These are phyloP conservation scores for Maudiozyma serrabonitensis DNA, from an alignment of 805 yeast species.

Conservation along the genomic window DNA sequence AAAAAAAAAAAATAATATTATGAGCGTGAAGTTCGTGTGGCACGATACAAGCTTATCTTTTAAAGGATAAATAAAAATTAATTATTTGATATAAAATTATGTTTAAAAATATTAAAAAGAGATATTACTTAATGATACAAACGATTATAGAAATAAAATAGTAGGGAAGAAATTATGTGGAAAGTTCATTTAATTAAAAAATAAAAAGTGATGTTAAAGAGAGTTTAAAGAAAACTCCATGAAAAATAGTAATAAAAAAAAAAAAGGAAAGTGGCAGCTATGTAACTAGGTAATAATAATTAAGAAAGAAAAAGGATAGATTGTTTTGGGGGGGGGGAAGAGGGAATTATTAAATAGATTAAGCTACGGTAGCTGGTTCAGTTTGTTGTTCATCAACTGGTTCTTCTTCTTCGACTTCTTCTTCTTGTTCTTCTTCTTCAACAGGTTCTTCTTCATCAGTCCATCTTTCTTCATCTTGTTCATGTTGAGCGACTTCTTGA, in stretches of 20 bases:
- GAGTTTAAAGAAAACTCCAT: neutral
- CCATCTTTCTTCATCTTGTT: constrained; percentile 28
- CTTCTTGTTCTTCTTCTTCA: neutral
- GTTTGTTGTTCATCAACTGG: neutral
- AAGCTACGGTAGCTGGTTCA: neutral
- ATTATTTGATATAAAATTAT: no score
- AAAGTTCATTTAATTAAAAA: no score
- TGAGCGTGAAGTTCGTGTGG: neutral
- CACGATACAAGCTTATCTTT: neutral
- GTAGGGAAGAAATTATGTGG: neutral
- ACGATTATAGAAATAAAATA: neutral
- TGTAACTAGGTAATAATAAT: no score
- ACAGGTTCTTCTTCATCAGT: constrained; percentile 6
- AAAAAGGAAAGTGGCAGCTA: neutral
- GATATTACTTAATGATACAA: neutral
- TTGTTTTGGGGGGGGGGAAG: neutral
- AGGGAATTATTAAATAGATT: neutral
- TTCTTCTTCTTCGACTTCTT: neutral
- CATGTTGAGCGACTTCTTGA: constrained; percentile 34
- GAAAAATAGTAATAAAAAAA: neutral
- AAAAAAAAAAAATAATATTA: no score
- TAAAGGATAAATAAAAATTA: neutral
- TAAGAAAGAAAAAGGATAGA: no score
- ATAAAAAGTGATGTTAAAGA: neutral
- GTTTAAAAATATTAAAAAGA: neutral